Evolutionary conservation across 2,329 filamentous ascomycete species (phyloP).

Genomic region (Venturia asperata): DNA sequence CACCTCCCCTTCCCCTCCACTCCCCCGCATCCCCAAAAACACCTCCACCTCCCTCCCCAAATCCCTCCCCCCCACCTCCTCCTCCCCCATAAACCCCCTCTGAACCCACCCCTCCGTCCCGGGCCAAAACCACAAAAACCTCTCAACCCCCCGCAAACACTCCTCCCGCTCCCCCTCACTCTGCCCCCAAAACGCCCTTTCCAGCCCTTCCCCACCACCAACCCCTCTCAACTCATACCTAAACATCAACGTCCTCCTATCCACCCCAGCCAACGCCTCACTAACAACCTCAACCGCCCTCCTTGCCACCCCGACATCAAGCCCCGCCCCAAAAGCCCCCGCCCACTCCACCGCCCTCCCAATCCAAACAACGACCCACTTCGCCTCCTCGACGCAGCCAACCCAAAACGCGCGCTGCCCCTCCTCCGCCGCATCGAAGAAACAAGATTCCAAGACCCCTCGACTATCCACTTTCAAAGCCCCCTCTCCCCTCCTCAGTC

Average conservation of each 20-base stretch:
- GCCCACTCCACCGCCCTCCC: not conserved
- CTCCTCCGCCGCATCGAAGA: not conserved
- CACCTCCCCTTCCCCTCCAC: not conserved
- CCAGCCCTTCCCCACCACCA: not conserved
- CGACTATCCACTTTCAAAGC: no score
- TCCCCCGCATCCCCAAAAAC: not conserved
- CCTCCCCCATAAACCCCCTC: not conserved
- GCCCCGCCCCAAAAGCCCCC: not conserved
- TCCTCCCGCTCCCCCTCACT: not conserved
- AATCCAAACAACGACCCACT: not conserved
- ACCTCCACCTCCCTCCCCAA: not conserved
- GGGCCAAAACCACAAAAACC: constrained; percentile 9
- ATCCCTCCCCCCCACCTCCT: not conserved
- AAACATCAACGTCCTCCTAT: not conserved
- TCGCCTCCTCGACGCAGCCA: not conserved
- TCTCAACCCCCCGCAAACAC: not conserved
- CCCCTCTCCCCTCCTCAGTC: not conserved
- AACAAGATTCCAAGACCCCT: not conserved
- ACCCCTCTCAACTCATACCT: not conserved
- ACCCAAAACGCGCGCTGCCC: not conserved
- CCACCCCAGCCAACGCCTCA: not conserved
- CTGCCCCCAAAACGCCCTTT: not conserved
- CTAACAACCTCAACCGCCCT: not conserved
- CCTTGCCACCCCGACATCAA: not conserved
- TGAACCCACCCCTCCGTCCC: not conserved